A percentile compares a stretch with the other conserved stretches of the same genome.
These are phyloP conservation scores for Sporothrix curviconia DNA, from an alignment of 2,329 filamentous ascomycete species.

Conservation along the genomic window DNA sequence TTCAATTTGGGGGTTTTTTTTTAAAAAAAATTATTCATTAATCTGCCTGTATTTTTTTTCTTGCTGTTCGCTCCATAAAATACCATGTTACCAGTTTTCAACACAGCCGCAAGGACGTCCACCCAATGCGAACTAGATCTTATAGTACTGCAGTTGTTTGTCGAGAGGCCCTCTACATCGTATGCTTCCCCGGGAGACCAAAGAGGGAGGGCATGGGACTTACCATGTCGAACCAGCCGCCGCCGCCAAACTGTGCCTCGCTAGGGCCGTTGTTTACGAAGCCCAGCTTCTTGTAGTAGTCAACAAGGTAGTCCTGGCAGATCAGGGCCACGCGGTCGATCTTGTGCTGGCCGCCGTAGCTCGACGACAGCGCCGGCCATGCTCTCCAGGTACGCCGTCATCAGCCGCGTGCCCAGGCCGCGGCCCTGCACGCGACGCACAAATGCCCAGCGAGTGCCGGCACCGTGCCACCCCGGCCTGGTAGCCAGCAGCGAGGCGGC, in stretches of 20 bases:
- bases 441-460: conserved; percentile 75
- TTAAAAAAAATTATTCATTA: neutral
- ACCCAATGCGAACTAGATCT: neutral
- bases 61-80: too few species aligned
- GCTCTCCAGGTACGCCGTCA: conserved; percentile 71
- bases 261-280: conserved; percentile 66
- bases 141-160: neutral
- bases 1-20: neutral
- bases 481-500: conserved; percentile 57
- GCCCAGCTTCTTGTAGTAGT: conserved; percentile 70
- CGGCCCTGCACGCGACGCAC: conserved; percentile 67
- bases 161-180: too few species aligned
- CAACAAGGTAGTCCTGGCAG: conserved; percentile 64
- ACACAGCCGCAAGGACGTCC: too few species aligned
- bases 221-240: conserved; percentile 80
- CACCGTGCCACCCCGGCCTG: conserved; percentile 66
- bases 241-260: conserved; percentile 65
- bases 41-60: neutral
- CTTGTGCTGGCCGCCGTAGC: conserved; percentile 37
- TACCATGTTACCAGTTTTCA: too few species aligned
- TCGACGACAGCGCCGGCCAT: conserved; percentile 54
- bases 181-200: too few species aligned
- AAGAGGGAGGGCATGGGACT: neutral
- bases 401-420: conserved; percentile 65
- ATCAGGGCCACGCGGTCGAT: conserved; percentile 63